These are phyloP conservation scores for Calendula officinalis DNA, from an alignment of 129 eudicot genomes.

Conservation along the genomic window DNA sequence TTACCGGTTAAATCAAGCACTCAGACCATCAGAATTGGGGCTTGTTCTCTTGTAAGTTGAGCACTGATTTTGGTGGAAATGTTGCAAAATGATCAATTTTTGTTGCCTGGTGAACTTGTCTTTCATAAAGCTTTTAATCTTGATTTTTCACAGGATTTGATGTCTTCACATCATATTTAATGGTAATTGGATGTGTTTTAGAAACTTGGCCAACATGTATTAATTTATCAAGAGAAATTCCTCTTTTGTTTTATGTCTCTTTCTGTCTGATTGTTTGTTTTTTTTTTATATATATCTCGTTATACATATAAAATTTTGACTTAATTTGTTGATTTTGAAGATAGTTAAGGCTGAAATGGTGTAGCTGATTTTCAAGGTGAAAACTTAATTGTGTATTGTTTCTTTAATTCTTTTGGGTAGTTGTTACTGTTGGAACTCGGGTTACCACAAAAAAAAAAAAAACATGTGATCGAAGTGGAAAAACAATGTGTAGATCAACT, in stretches of 20 bases:
- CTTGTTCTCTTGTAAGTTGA: slow-evolving; percentile 40
- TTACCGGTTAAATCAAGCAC: too few species aligned
- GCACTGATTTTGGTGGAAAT: slow-evolving; percentile 1
- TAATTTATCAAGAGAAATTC: slow-evolving; percentile 2
- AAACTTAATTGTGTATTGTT: too few species aligned
- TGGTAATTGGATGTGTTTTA: slow-evolving; percentile 33
- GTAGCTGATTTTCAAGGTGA: background rate
- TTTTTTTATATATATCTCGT: slow-evolving; percentile 4
- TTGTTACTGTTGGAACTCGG: too few species aligned
- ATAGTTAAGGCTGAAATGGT: background rate
- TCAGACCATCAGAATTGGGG: too few species aligned
- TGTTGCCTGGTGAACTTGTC: slow-evolving; percentile 28
- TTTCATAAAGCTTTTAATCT: slow-evolving; percentile 18
- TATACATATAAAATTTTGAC: slow-evolving; percentile 3
- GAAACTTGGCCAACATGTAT: slow-evolving; percentile 17
- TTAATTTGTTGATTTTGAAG: slow-evolving; percentile 13
- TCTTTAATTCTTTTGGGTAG: too few species aligned
- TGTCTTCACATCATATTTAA: slow-evolving; percentile 17
- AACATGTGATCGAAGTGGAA: too few species aligned
- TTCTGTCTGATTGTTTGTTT: slow-evolving; percentile 18
- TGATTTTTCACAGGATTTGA: slow-evolving; percentile 23
- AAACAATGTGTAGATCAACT: too few species aligned
- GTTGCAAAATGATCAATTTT: slow-evolving; percentile 6
- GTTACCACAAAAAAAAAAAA: too few species aligned
- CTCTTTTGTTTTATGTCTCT: slow-evolving; percentile 15